A percentile compares a stretch with the other conserved stretches of the same genome.
These are phyloP conservation scores for Acanthamoeba sp. DNA, from an alignment of 208 protist genomes.

Conservation along the genomic window DNA sequence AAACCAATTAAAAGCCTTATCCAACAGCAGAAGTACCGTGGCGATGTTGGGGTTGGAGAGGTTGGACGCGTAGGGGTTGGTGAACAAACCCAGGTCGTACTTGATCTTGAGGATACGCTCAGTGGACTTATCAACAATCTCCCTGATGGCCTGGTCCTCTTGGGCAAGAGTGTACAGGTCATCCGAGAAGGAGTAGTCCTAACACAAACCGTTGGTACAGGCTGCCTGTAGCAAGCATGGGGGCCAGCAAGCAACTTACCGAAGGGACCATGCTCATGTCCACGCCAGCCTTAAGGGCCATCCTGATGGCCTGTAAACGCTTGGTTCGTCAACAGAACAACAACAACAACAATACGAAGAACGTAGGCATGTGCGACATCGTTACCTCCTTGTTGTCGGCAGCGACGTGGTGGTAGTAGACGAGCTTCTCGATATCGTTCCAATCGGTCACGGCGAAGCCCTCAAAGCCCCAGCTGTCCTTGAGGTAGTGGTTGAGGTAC, in stretches of 20 bases:
- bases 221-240: too few species aligned
- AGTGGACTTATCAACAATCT: constrained; percentile 26
- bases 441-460: constrained; percentile 84
- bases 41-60: constrained; percentile 74
- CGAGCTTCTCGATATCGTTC: constrained; percentile 79
- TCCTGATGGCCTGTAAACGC: constrained; percentile 76
- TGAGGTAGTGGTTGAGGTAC: constrained; percentile 77
- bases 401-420: constrained; percentile 77
- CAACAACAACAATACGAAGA: background rate
- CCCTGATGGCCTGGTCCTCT: background rate
- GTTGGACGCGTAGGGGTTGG: constrained; percentile 75
- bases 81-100: constrained; percentile 77
- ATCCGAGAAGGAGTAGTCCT: constrained; percentile 55
- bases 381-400: constrained; percentile 44
- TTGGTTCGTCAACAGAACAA: background rate
- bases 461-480: constrained; percentile 75
- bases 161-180: constrained; percentile 44
- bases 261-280: constrained; percentile 84
- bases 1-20: too few species aligned
- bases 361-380: background rate
- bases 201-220: too few species aligned
- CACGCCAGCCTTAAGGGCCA: constrained; percentile 79
- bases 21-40: background rate
- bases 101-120: constrained; percentile 79
- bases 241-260: too few species aligned